Evolutionary conservation across 1,284 basidiomycete genomes (phyloP).

Genomic region (Ustilago lituana): DNA sequence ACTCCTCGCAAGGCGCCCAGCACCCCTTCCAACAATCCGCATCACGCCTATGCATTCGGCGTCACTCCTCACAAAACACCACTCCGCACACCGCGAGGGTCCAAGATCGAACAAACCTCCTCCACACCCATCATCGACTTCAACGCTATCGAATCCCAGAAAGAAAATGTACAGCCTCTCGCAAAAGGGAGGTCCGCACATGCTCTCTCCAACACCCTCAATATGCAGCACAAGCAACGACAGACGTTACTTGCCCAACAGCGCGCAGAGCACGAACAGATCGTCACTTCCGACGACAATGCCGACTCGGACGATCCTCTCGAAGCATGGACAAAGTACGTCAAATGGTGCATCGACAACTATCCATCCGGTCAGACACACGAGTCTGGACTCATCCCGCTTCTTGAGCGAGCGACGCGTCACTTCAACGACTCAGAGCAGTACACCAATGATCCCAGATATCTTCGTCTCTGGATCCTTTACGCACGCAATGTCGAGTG

Average conservation of each 20-base stretch:
- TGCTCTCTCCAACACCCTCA: conserved; percentile 69
- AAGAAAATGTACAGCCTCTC: conserved; percentile 74
- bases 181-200: conserved; percentile 72
- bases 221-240: conserved; percentile 60
- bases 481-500: conserved; percentile 70
- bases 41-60: conserved; percentile 17
- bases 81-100: conserved; percentile 53
- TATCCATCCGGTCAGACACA: conserved; percentile 75
- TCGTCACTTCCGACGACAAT: conserved; percentile 44
- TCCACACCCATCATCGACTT: conserved; percentile 65
- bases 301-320: conserved; percentile 57
- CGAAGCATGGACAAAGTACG: conserved; percentile 70
- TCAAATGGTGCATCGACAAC: conserved; percentile 76
- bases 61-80: conserved; percentile 60
- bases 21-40: conserved; percentile 20
- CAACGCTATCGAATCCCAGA: conserved; percentile 70
- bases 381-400: conserved; percentile 73
- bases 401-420: conserved; percentile 79
- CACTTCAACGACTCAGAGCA: conserved; percentile 80
- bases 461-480: conserved; percentile 86
- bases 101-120: conserved; percentile 61
- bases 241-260: conserved; percentile 50
- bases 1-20: conserved; percentile 47
- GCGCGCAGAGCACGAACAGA: conserved; percentile 52
- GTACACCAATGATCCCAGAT: conserved; percentile 86